Conservation (phyloP, 257 asterid species). For the Leptodermis oblonga region DNA sequence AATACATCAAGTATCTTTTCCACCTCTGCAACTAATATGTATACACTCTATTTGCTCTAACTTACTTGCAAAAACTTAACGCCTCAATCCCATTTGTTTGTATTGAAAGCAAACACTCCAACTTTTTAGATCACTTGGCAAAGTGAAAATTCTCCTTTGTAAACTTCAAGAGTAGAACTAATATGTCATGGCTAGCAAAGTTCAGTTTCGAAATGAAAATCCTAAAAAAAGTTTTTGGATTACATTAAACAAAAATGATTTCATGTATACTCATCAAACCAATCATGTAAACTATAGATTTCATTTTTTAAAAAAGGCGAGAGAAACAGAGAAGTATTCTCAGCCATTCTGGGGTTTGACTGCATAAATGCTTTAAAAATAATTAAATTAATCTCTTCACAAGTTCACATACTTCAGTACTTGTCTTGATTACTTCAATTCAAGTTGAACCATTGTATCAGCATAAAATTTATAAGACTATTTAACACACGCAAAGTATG, state of each 20-base stretch:
- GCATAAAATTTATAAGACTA: not conserved
- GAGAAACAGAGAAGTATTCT: conserved; percentile 16
- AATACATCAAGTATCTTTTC: conserved; percentile 21
- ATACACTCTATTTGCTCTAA: not conserved
- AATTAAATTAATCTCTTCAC: conserved; percentile 34
- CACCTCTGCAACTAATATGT: not conserved
- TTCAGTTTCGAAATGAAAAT: conserved; percentile 30
- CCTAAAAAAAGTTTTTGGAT: conserved; percentile 25
- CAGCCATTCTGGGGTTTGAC: too few relatives aligned
- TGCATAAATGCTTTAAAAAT: conserved; percentile 24
- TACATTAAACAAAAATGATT: conserved; percentile 8
- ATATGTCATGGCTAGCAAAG: conserved; percentile 6
- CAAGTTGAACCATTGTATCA: conserved; percentile 20
- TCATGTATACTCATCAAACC: not conserved
- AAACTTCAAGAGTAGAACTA: not conserved
- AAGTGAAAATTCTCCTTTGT: conserved; percentile 3
- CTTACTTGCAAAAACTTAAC: not conserved
- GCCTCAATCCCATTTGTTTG: not conserved
- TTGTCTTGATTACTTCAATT: conserved; percentile 45
- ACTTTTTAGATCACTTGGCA: conserved; percentile 11
- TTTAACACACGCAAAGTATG: not conserved
- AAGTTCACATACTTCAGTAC: conserved; percentile 47
- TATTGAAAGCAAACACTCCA: not conserved
- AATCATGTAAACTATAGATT: conserved; percentile 9
- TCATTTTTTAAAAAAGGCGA: conserved; percentile 2